Conservation (phyloP, 305 asterid species). For the Petunia hybrid region DNA sequence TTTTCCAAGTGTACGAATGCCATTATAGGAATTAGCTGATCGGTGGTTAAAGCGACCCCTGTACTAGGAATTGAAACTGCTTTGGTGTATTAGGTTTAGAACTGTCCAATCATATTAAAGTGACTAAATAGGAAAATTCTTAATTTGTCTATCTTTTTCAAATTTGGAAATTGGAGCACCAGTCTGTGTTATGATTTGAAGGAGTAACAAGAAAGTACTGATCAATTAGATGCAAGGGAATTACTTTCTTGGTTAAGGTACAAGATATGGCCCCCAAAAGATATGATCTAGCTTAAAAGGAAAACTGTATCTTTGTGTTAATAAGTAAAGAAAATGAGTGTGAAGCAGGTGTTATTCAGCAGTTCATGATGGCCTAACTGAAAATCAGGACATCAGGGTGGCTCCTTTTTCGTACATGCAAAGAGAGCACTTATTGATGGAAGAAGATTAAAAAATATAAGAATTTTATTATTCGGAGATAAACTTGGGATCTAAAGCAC, state of each 20-base stretch:
- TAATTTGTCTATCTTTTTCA: neutral
- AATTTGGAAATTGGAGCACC: slow-evolving; percentile 28
- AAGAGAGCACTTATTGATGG: no score
- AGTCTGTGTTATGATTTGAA: neutral
- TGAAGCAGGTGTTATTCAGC: neutral
- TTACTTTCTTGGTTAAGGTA: neutral
- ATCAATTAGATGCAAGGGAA: neutral
- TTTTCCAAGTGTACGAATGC: slow-evolving; percentile 35
- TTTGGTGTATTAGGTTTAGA: neutral
- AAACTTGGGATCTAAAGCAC: no score
- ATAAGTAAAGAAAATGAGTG: neutral
- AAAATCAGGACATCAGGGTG: neutral
- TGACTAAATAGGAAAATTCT: neutral
- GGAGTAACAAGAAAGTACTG: neutral
- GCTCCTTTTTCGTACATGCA: neutral
- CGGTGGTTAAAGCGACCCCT: neutral
- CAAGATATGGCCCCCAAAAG: no score
- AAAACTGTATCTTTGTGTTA: neutral
- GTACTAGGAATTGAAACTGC: slow-evolving; percentile 1
- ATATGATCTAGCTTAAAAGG: neutral
- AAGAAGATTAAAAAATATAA: no score
- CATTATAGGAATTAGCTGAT: neutral
- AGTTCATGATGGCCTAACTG: neutral
- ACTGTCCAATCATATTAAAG: neutral
- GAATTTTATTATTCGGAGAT: no score